Evolutionary conservation across 345 rosid genomes (phyloP).

Genomic region (Heritiera fomes): DNA sequence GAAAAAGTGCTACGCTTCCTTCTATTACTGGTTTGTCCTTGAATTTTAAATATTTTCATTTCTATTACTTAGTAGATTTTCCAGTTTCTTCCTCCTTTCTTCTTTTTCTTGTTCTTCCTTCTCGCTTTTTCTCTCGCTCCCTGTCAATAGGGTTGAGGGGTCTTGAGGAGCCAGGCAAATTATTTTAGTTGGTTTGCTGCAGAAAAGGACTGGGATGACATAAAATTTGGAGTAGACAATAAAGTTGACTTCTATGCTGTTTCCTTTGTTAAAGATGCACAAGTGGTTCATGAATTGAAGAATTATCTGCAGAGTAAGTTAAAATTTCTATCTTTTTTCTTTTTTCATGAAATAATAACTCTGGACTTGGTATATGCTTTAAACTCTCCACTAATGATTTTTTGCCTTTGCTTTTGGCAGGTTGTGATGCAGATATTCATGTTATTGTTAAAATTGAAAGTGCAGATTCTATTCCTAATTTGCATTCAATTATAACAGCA

Average conservation of each 20-base stretch:
- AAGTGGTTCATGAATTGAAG: constrained; percentile 97
- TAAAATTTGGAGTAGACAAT: constrained; percentile 96
- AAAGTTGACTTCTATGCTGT: constrained; percentile 96
- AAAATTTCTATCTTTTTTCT: background rate
- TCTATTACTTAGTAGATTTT: background rate
- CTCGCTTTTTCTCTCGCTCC: background rate
- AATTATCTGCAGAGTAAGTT: constrained; percentile 74
- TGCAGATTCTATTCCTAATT: constrained; percentile 93
- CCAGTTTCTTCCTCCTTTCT: background rate
- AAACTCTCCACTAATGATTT: constrained; percentile 16
- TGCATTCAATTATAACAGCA: constrained; percentile 95
- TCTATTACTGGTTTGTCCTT: constrained; percentile 77
- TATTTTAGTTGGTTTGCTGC: constrained; percentile 30
- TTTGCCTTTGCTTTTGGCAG: constrained; percentile 38
- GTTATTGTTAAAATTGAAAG: constrained; percentile 93
- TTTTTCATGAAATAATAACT: constrained; percentile 8
- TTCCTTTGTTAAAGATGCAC: constrained; percentile 97
- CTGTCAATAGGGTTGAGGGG: background rate
- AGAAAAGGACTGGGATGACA: constrained; percentile 99
- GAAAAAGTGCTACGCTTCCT: constrained; percentile 97
- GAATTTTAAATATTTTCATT: constrained; percentile 8
- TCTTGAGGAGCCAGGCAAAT: background rate
- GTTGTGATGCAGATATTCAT: constrained; percentile 81
- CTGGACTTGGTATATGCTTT: background rate
- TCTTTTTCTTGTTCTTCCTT: background rate